A percentile compares a stretch with the other conserved stretches of the same genome.
These are phyloP conservation scores for Sugiyamaella floridensis DNA, from an alignment of 805 yeast genomes.

Conservation along the genomic window DNA sequence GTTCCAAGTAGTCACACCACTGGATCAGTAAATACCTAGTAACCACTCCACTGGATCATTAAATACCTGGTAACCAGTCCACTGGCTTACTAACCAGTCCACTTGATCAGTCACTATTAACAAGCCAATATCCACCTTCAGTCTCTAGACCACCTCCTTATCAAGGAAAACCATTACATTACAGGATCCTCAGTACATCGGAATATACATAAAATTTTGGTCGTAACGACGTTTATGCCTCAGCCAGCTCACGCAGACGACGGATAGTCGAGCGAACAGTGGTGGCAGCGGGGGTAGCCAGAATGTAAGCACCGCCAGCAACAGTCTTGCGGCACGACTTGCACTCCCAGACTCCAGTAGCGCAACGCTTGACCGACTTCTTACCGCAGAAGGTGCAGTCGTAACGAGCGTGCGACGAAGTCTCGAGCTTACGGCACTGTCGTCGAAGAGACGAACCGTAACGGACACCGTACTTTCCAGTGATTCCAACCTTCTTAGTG, in stretches of 20 bases:
- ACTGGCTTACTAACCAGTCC: too few relatives aligned
- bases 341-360: constrained; percentile 99
- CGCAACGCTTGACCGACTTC: constrained; percentile 94
- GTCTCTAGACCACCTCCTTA: too few relatives aligned
- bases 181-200: not conserved
- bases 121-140: too few relatives aligned
- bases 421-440: constrained; percentile 98
- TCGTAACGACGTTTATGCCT: constrained; percentile 58
- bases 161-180: not conserved
- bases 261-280: constrained; percentile 99
- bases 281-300: constrained; percentile 98
- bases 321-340: constrained; percentile 90
- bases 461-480: constrained; percentile 99
- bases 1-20: too few relatives aligned
- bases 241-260: constrained; percentile 99
- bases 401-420: constrained; percentile 98
- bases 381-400: constrained; percentile 99
- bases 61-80: too few relatives aligned
- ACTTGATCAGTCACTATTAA: too few relatives aligned
- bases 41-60: too few relatives aligned
- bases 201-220: not conserved
- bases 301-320: constrained; percentile 99
- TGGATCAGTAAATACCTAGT: too few relatives aligned
- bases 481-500: constrained; percentile 99
- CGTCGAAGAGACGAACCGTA: constrained; percentile 99